phyloP scores from a whole-genome alignment of 2,329 filamentous ascomycete genomes.

The Sporothrix brunneoviolacea region DNA sequence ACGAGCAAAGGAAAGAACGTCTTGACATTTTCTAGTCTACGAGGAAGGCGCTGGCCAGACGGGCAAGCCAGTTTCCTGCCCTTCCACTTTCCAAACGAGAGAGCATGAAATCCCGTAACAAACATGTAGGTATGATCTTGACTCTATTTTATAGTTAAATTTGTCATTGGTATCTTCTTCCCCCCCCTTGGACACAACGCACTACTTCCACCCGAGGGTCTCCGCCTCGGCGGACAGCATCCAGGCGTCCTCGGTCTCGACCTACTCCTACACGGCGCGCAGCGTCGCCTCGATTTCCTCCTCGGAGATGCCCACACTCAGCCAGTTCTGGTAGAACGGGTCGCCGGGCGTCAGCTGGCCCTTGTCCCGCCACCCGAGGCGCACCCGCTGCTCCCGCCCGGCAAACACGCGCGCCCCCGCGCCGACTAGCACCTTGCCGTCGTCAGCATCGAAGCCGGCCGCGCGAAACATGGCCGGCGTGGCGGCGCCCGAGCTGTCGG shows the following conservation, averaged over 20 bases:
- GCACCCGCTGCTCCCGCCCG: constrained; percentile 23
- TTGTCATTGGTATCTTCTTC: not conserved
- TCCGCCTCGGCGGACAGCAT: constrained; percentile 29
- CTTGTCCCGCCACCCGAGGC: constrained; percentile 22
- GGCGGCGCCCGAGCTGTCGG: constrained; percentile 13
- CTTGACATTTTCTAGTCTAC: not conserved
- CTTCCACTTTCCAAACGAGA: too few relatives aligned
- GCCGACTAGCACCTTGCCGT: constrained; percentile 24
- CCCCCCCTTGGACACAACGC: too few relatives aligned
- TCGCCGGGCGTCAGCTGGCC: constrained; percentile 27
- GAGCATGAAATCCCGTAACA: too few relatives aligned
- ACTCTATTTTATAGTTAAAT: not conserved
- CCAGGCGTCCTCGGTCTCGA: constrained; percentile 32
- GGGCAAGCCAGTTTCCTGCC: too few relatives aligned
- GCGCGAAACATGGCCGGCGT: constrained; percentile 28
- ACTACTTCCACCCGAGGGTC: constrained; percentile 36
- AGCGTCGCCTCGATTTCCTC: constrained; percentile 30
- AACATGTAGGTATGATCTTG: too few relatives aligned
- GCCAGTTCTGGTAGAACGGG: constrained; percentile 29
- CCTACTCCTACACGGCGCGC: constrained; percentile 27
- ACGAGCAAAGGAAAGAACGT: not conserved
- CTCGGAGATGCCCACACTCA: constrained; percentile 28
- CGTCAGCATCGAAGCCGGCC: constrained; percentile 25
- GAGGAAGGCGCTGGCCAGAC: constrained; percentile 1
- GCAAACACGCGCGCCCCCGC: constrained; percentile 25